A percentile compares a stretch with the other conserved stretches of the same genome.
These are phyloP conservation scores for Zymoseptoria crescenta DNA, from an alignment of 2,329 filamentous ascomycete species.

Conservation along the genomic window DNA sequence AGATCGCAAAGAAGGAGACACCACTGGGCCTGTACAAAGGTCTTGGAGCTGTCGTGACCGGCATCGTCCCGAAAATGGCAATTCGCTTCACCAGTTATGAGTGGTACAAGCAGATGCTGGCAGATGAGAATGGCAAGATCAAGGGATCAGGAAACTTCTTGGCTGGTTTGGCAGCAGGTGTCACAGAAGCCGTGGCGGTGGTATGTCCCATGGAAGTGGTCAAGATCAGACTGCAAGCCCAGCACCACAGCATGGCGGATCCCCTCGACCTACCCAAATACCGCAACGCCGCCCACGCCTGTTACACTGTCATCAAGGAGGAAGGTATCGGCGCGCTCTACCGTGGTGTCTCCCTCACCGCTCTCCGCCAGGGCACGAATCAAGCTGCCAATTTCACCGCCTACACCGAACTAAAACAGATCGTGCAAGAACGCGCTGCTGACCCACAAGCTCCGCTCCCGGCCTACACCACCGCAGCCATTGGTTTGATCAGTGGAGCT, in stretches of 20 bases:
- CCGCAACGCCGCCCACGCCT: conserved; percentile 76
- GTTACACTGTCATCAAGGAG: conserved; percentile 84
- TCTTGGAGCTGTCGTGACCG: conserved; percentile 89
- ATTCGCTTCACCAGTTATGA: conserved; percentile 98
- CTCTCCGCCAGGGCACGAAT: conserved; percentile 88
- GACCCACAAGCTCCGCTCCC: conserved; percentile 63
- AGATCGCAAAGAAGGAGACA: conserved; percentile 85
- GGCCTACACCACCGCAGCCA: conserved; percentile 80
- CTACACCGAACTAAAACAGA: conserved; percentile 85
- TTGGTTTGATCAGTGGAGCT: conserved; percentile 83
- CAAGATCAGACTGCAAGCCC: conserved; percentile 96
- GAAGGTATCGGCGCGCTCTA: conserved; percentile 84
- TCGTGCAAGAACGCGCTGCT: conserved; percentile 64
- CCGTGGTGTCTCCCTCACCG: conserved; percentile 87
- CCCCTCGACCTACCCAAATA: conserved; percentile 95
- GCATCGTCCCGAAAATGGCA: conserved; percentile 98
- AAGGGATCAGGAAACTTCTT: conserved; percentile 65
- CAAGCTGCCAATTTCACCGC: conserved; percentile 99
- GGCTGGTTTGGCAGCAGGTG: conserved; percentile 81
- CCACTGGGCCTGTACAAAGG: conserved; percentile 94
- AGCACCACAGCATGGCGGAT: conserved; percentile 96
- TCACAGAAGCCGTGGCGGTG: conserved; percentile 92
- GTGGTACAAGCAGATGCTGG: conserved; percentile 78
- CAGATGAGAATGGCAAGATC: conserved; percentile 59
- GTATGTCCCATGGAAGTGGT: conserved; percentile 99